phyloP scores from a whole-genome alignment of 495 filamentous ascomycete genomes.

The Aspergillus haitiensis region DNA sequence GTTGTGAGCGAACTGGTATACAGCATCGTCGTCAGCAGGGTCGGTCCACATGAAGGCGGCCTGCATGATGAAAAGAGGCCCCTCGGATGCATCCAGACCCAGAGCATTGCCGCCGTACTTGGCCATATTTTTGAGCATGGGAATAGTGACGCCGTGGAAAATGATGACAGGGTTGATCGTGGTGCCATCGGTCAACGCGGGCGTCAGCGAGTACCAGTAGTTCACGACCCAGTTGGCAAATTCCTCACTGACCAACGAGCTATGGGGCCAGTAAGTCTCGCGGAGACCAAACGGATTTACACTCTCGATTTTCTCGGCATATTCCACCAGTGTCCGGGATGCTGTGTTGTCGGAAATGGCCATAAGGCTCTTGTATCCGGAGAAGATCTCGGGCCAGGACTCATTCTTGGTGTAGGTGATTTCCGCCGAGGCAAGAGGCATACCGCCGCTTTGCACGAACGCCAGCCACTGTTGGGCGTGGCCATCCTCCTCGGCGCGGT shows the following conservation, averaged over 20 bases:
- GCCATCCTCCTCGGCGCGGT: slow-evolving; percentile 16
- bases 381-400: slow-evolving; percentile 42
- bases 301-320: slow-evolving; percentile 44
- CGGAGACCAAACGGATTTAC: slow-evolving; percentile 45
- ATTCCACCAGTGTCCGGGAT: slow-evolving; percentile 45
- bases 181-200: slow-evolving; percentile 35
- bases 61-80: slow-evolving; percentile 42
- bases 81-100: slow-evolving; percentile 43
- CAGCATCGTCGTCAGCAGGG: slow-evolving; percentile 32
- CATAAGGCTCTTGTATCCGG: slow-evolving; percentile 40
- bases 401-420: slow-evolving; percentile 44
- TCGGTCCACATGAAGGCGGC: slow-evolving; percentile 38
- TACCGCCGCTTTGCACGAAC: slow-evolving; percentile 35
- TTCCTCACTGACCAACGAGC: slow-evolving; percentile 39
- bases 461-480: slow-evolving; percentile 49
- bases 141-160: slow-evolving; percentile 49
- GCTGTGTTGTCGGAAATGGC: slow-evolving; percentile 37
- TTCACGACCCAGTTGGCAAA: slow-evolving; percentile 38
- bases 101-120: slow-evolving; percentile 54
- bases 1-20: slow-evolving; percentile 24
- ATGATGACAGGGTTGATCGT: slow-evolving; percentile 45
- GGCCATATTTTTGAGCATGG: slow-evolving; percentile 39
- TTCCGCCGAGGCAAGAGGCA: slow-evolving; percentile 35
- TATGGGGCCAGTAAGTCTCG: slow-evolving; percentile 43
- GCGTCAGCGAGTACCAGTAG: slow-evolving; percentile 36